Conservation (phyloP, 106 monocot species). For the Xerophyta viscosa region DNA sequence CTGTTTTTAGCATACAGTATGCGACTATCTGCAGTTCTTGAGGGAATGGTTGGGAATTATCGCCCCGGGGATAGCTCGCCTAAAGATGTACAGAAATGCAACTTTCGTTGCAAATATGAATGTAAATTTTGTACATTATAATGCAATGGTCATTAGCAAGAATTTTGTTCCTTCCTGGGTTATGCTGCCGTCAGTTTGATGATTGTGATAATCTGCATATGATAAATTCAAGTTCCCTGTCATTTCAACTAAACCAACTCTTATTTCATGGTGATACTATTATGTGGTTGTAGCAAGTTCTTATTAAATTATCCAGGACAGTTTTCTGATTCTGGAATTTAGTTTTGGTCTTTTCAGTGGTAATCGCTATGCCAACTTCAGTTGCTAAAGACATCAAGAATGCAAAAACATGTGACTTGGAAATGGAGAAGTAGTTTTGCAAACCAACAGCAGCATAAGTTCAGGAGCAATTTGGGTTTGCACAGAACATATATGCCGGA, state of each 20-base stretch:
- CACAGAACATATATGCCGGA: not conserved
- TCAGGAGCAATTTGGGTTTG: not conserved
- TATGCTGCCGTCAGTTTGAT: no score
- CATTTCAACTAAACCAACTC: no score
- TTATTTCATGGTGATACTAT: no score
- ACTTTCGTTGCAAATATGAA: not conserved
- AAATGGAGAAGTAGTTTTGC: not conserved
- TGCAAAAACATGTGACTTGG: not conserved
- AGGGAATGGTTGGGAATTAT: not conserved
- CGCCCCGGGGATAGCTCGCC: not conserved
- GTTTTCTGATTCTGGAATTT: no score
- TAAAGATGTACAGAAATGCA: not conserved
- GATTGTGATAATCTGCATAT: no score
- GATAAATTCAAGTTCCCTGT: no score
- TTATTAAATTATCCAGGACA: no score
- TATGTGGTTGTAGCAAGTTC: no score
- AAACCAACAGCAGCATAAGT: not conserved
- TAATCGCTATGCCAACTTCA: no score
- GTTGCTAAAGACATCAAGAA: no score
- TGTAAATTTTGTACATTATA: not conserved
- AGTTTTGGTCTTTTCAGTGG: no score
- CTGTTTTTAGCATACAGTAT: not conserved
- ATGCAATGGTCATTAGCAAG: not conserved
- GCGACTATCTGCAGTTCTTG: no score
- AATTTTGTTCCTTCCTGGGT: not conserved